phyloP scores from a whole-genome alignment of 805 yeast species.

The Maudiozyma saulgeensis region DNA sequence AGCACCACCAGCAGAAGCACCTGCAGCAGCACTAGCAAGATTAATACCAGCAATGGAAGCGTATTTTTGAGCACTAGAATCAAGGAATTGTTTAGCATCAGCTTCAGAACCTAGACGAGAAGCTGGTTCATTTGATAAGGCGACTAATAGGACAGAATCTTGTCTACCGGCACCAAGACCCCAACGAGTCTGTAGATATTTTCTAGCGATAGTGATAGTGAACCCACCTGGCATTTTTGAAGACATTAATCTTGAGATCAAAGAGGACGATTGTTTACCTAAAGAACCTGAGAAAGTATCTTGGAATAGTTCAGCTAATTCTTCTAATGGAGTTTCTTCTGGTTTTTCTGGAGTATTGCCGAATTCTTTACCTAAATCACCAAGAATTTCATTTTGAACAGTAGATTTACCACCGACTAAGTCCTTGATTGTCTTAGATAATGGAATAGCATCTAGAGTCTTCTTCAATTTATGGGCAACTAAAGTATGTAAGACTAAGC shows the following conservation, averaged over 20 bases:
- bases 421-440: slow-evolving; percentile 91
- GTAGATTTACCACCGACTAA: slow-evolving; percentile 98
- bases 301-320: slow-evolving; percentile 91
- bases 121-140: slow-evolving; percentile 86
- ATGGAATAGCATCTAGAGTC: slow-evolving; percentile 72
- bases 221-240: slow-evolving; percentile 99
- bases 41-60: slow-evolving; percentile 77
- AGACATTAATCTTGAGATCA: slow-evolving; percentile 83
- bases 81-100: slow-evolving; percentile 88
- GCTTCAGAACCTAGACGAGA: slow-evolving; percentile 75
- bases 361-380: slow-evolving; percentile 97
- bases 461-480: slow-evolving; percentile 96
- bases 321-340: slow-evolving; percentile 93
- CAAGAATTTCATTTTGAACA: slow-evolving; percentile 95
- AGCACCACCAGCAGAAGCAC: slow-evolving; percentile 37
- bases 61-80: slow-evolving; percentile 70
- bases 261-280: slow-evolving; percentile 88
- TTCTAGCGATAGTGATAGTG: slow-evolving; percentile 83
- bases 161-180: slow-evolving; percentile 93
- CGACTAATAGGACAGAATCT: slow-evolving; percentile 75
- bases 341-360: slow-evolving; percentile 98
- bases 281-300: slow-evolving; percentile 79
- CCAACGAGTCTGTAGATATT: slow-evolving; percentile 84
- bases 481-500: slow-evolving; percentile 71
- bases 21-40: slow-evolving; percentile 48